Percentiles rank a stretch among this genome's conserved stretches.
phyloP scores from a whole-genome alignment of 345 rosid species.

The Lepidium didymum region DNA sequence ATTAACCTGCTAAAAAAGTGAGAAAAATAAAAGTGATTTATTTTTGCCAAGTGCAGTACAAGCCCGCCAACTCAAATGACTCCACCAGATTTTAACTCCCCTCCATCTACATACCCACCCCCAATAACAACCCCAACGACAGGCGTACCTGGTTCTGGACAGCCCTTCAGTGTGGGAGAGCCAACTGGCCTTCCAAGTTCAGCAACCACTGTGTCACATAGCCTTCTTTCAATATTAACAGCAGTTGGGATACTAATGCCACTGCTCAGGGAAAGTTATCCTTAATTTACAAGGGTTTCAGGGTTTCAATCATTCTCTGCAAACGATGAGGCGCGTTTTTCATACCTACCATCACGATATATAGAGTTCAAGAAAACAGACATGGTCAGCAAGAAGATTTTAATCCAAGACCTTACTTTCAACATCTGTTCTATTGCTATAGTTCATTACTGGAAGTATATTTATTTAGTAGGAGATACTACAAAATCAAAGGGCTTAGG shows the following conservation, averaged over 20 bases:
- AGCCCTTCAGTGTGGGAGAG: conserved; percentile 60
- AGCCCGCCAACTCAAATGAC: conserved; percentile 46
- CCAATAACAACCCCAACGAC: conserved; percentile 33
- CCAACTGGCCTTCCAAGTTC: conserved; percentile 82
- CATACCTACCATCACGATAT: conserved; percentile 14
- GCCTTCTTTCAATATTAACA: conserved; percentile 36
- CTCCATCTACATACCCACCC: conserved; percentile 36
- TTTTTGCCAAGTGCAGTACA: conserved; percentile 41
- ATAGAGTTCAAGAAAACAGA: conserved; percentile 14
- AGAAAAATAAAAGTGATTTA: background rate
- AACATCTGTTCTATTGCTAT: conserved; percentile 32
- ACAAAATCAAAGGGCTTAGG: conserved; percentile 37
- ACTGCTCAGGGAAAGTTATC: conserved; percentile 37
- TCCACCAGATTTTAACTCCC: conserved; percentile 32
- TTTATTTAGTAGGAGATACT: conserved; percentile 34
- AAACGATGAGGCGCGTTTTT: conserved; percentile 25
- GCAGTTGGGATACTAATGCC: conserved; percentile 35
- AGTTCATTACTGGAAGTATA: conserved; percentile 36
- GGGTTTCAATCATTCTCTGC: conserved; percentile 28
- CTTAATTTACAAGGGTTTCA: conserved; percentile 25
- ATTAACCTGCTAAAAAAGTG: conserved; percentile 8
- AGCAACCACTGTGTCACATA: conserved; percentile 40
- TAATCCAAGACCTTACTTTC: conserved; percentile 26
- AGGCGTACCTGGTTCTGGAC: conserved; percentile 41
- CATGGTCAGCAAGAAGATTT: conserved; percentile 23